These are phyloP conservation scores for Urochloa ruziziensis DNA, from an alignment of 176 grass and related monocot genomes.

Conservation along the genomic window DNA sequence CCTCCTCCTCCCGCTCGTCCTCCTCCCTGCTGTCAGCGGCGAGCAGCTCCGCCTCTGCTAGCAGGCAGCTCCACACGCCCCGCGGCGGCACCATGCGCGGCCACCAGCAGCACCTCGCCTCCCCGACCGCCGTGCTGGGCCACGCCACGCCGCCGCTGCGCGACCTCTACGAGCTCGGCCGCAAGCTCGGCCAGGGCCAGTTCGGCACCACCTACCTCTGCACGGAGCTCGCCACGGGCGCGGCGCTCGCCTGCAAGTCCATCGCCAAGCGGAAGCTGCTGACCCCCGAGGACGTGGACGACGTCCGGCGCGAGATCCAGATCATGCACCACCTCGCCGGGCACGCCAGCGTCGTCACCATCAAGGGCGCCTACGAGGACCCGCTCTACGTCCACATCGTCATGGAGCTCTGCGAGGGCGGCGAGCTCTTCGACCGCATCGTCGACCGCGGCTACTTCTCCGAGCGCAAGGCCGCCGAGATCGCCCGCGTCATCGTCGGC, in stretches of 20 bases:
- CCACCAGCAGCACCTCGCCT: constrained; percentile 25
- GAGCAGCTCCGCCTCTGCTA: too few relatives aligned
- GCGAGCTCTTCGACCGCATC: constrained; percentile 76
- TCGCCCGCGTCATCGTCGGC: constrained; percentile 60
- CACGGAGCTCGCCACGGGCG: constrained; percentile 44
- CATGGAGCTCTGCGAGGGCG: constrained; percentile 75
- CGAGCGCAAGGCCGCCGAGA: constrained; percentile 61
- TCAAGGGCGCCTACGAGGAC: constrained; percentile 83
- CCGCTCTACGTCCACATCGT: constrained; percentile 68
- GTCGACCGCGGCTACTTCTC: constrained; percentile 63
- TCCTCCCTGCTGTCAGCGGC: not conserved
- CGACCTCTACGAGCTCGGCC: constrained; percentile 56
- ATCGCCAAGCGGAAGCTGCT: constrained; percentile 77
- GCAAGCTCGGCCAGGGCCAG: constrained; percentile 77
- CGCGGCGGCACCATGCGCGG: constrained; percentile 15
- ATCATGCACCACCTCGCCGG: constrained; percentile 76
- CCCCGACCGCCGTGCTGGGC: constrained; percentile 46
- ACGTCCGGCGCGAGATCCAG: constrained; percentile 77
- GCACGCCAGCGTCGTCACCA: constrained; percentile 57
- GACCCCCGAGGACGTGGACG: constrained; percentile 56
- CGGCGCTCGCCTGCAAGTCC: constrained; percentile 54
- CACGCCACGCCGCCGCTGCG: constrained; percentile 52
- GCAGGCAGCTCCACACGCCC: too few relatives aligned
- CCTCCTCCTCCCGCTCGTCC: not conserved
- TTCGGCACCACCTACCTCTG: constrained; percentile 80